Evolutionary conservation across 495 filamentous ascomycete species (phyloP), one percentile per base, ranked within the genome.

Genomic region (Aspergillus asperescens): DNA sequence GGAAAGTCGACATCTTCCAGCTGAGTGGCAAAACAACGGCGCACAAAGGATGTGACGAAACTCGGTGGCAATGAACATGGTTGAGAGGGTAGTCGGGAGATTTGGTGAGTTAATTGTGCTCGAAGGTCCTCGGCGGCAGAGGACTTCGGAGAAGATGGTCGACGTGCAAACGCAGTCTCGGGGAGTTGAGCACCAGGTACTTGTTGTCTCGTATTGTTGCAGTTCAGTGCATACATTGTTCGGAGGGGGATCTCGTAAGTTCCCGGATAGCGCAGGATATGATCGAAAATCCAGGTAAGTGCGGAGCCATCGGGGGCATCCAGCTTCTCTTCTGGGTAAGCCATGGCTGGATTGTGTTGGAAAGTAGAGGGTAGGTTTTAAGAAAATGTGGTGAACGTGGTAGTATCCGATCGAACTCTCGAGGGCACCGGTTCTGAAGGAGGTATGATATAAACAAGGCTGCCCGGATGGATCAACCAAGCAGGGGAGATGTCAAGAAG

Each of bases 171-270:
- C 52, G 61, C 52, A 34, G 71, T 68, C 34, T 71, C 55, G 56
- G 66, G 56, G 46, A 52, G 29, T 58, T 55, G 50, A 58, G 66
- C 54, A 61, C 50, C 38, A 55, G 73, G 40, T 46, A 67, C 42
- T 53, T 71, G 61, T 51, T 42, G 71, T 67, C 66, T 77, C 61
- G 49, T 71, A 5, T 80, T 74, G 34, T 79, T 73, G 53, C 77
- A 84, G 60, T 89, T 89, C 64, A 89, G 73, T 12, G 76, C 77
- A 64, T 89, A 89, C 76, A 88, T 87, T 50, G 81, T 86, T 45
- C 85, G 80, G 18, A 89, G 73, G 13, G 86, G 86, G 34, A 89
- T 82, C 58, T 88, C 85, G 60, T 87, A 87, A 27, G 74, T 76
- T 51, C 73, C 76, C 7, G 84, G 81, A 62, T 87, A 83, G 28